Evolutionary conservation across 2,329 filamentous ascomycete genomes (phyloP), one percentile per base, ranked within the genome.

Genomic region (Colletotrichum navitas): DNA sequence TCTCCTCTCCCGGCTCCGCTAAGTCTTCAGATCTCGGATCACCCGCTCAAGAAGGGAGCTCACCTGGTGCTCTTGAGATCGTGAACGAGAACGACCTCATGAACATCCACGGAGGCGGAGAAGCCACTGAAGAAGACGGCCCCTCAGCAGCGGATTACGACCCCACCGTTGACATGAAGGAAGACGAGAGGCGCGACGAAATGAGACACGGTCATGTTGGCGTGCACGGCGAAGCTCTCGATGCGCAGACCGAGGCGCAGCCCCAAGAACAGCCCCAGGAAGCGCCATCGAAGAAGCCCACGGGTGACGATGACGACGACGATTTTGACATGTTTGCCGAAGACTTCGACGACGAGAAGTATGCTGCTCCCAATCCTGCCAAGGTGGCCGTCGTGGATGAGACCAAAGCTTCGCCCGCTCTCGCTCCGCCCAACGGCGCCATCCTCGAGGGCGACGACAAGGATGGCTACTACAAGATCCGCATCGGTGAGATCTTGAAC

Each of bases 401-500:
- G 41, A 85, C 86, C 26, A 84, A 85, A 54, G 84, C 86, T 56
- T 84, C 85, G 14, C 84, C 84, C 1, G 71, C 81, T 24, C 75
- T 82, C 34, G 80, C 82, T 49, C 85, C 80, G 86, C 80, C 80
- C 88, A 90, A 83, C 80, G 91, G 91, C 74, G 93, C 92, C 73
- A 93, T 95, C 80, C 89, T 98, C 63, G 95, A 98, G 78, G 95
- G 97, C 71, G 95, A 97, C 78, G 96, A 98, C 79, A 91, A 92
- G 63, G 94, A 99, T 78, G 96, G 95, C 7, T 98, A 98, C 80
- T 99, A 98, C 86, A 97, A 96, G 81, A 91, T 98, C 69, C 94
- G 97, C 68, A 90, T 94, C 51, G 95, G 95, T 78, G 96, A 99
- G 84, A 85, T 98, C 63, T 87, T 99, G 74, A 93, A 97, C 76